phyloP scores from a whole-genome alignment of 2,329 filamentous ascomycete species.

The Colletotrichum costaricense region DNA sequence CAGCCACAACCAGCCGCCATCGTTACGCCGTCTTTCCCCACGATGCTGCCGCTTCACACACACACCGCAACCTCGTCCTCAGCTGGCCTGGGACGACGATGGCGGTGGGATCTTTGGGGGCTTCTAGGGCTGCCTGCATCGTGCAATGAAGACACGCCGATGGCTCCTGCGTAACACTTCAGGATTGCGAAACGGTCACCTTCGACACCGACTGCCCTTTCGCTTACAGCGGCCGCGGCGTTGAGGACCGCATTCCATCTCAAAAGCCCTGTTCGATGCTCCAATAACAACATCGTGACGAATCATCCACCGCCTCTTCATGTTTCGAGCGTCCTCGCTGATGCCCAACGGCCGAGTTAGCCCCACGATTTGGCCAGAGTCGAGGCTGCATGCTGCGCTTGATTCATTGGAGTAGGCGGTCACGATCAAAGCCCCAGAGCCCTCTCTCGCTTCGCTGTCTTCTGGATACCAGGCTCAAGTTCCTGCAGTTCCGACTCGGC shows the following conservation, averaged over 20 bases:
- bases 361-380: slow-evolving; percentile 14
- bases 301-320: slow-evolving; percentile 29
- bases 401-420: slow-evolving; percentile 11
- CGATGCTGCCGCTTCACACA: slow-evolving; percentile 5
- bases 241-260: slow-evolving; percentile 9
- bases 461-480: neutral
- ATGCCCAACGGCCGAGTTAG: slow-evolving; percentile 21
- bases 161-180: slow-evolving; percentile 21
- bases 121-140: neutral
- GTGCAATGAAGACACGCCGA: slow-evolving; percentile 4
- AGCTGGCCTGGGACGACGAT: slow-evolving; percentile 28
- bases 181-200: slow-evolving; percentile 2
- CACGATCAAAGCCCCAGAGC: slow-evolving; percentile 7
- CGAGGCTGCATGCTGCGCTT: slow-evolving; percentile 10
- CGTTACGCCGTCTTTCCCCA: slow-evolving; percentile 25
- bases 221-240: neutral
- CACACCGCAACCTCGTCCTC: slow-evolving; percentile 10
- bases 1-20: slow-evolving; percentile 34
- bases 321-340: slow-evolving; percentile 14
- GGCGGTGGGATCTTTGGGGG: slow-evolving; percentile 3
- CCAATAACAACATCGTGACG: slow-evolving; percentile 2
- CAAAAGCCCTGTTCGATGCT: neutral
- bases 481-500: slow-evolving; percentile 22
- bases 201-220: slow-evolving; percentile 1
- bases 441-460: slow-evolving; percentile 25